These are phyloP conservation scores for Elasticomyces elasticus DNA, from an alignment of 495 filamentous ascomycete species.

Conservation along the genomic window DNA sequence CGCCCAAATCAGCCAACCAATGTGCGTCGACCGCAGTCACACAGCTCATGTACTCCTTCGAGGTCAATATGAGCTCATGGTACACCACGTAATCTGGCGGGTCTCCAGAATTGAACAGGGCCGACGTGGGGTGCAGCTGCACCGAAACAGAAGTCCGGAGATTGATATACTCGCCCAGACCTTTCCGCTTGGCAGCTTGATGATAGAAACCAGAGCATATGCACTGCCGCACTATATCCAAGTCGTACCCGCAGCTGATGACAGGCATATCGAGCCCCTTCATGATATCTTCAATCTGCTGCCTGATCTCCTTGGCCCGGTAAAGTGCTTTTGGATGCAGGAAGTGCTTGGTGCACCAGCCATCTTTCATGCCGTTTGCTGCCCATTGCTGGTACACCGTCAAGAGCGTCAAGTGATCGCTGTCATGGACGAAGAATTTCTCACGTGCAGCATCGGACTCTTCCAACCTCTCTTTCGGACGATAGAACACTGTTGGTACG, in stretches of 20 bases:
- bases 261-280: constrained; percentile 82
- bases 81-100: constrained; percentile 96
- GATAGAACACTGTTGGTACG: constrained; percentile 93
- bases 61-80: constrained; percentile 94
- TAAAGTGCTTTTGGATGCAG: constrained; percentile 85
- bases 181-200: constrained; percentile 94
- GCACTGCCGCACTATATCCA: constrained; percentile 90
- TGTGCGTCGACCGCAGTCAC: constrained; percentile 95
- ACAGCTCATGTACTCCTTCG: constrained; percentile 97
- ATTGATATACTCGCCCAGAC: constrained; percentile 95
- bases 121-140: constrained; percentile 85
- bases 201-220: constrained; percentile 98
- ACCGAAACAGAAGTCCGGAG: constrained; percentile 88
- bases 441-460: constrained; percentile 95
- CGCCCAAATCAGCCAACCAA: constrained; percentile 95
- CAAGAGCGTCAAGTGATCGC: constrained; percentile 89
- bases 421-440: constrained; percentile 97
- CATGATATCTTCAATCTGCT: constrained; percentile 93
- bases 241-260: constrained; percentile 85
- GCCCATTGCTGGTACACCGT: constrained; percentile 97
- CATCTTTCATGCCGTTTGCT: constrained; percentile 76
- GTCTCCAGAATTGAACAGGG: constrained; percentile 84
- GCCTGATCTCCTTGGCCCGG: constrained; percentile 82
- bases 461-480: constrained; percentile 92
- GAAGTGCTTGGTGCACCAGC: constrained; percentile 89